These are phyloP conservation scores for Chrysoporthe puriensis DNA, from an alignment of 2,329 filamentous ascomycete species.

Conservation along the genomic window DNA sequence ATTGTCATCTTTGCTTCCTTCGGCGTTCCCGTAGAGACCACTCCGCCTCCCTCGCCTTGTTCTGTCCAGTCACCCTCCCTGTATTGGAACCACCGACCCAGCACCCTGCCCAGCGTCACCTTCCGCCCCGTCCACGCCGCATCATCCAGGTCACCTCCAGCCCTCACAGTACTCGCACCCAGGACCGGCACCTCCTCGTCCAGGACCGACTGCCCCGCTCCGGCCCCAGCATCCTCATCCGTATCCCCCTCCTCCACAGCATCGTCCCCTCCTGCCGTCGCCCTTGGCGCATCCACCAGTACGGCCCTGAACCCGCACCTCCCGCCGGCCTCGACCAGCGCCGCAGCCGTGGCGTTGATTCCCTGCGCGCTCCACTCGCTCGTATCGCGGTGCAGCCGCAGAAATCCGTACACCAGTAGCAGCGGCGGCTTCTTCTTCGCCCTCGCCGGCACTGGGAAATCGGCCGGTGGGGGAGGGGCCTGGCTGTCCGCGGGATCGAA, in stretches of 20 bases:
- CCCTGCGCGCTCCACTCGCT: slow-evolving; percentile 79
- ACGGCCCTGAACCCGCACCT: slow-evolving; percentile 49
- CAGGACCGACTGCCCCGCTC: slow-evolving; percentile 38
- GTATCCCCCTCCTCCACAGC: slow-evolving; percentile 27
- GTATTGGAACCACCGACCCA: slow-evolving; percentile 69
- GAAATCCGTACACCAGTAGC: slow-evolving; percentile 67
- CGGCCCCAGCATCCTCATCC: slow-evolving; percentile 23
- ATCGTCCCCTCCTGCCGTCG: slow-evolving; percentile 26
- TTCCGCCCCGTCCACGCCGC: slow-evolving; percentile 61
- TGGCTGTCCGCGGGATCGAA: slow-evolving; percentile 46
- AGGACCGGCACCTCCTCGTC: slow-evolving; percentile 63
- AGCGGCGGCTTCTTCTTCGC: slow-evolving; percentile 39
- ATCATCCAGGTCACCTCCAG: slow-evolving; percentile 48
- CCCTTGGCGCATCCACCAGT: slow-evolving; percentile 49
- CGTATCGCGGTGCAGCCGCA: slow-evolving; percentile 68
- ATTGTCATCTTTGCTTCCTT: not conserved
- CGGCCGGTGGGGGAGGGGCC: slow-evolving; percentile 44
- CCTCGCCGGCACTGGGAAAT: slow-evolving; percentile 13
- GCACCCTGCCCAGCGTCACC: slow-evolving; percentile 59
- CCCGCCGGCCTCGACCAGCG: slow-evolving; percentile 63
- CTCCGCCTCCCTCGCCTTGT: not conserved
- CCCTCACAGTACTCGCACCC: slow-evolving; percentile 55
- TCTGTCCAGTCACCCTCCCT: slow-evolving; percentile 42
- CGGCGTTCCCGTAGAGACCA: not conserved
- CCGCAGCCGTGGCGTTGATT: slow-evolving; percentile 63